These are phyloP conservation scores for Aspergillus affinis DNA, from an alignment of 495 filamentous ascomycete species.

Conservation along the genomic window DNA sequence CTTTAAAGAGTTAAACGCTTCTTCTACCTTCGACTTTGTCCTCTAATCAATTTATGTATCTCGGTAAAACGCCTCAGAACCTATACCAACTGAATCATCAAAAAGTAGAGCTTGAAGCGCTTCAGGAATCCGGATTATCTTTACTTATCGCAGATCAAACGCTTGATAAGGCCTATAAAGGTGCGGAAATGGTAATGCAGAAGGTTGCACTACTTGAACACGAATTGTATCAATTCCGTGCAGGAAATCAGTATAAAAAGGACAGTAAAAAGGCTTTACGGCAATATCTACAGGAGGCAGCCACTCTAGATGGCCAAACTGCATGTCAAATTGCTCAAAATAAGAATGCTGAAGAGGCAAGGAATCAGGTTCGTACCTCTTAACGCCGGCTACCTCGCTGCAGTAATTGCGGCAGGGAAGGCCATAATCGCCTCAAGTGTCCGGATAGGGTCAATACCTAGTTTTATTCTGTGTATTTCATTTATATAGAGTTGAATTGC, in stretches of 20 bases:
- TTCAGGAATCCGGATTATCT: background rate
- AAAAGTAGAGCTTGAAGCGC: background rate
- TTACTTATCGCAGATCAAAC: background rate
- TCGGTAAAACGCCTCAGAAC: background rate
- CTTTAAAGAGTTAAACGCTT: background rate
- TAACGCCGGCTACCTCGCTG: background rate
- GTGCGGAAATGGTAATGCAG: too few relatives aligned
- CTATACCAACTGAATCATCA: background rate
- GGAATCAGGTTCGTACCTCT: background rate
- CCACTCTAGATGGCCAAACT: background rate
- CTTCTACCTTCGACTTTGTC: background rate
- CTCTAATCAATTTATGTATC: background rate
- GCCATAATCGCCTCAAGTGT: background rate
- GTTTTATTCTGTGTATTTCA: too few relatives aligned
- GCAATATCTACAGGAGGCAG: background rate
- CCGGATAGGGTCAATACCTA: too few relatives aligned
- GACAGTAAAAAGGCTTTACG: background rate
- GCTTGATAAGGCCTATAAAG: too few relatives aligned
- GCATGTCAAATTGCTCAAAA: background rate
- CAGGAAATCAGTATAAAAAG: background rate
- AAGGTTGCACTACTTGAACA: background rate
- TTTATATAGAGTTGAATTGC: too few relatives aligned
- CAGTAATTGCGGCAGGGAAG: background rate
- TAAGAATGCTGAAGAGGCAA: background rate
- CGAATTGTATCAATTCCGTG: background rate